phyloP scores from a whole-genome alignment of 176 grass and related monocot species.

The Elaeis guineensis region DNA sequence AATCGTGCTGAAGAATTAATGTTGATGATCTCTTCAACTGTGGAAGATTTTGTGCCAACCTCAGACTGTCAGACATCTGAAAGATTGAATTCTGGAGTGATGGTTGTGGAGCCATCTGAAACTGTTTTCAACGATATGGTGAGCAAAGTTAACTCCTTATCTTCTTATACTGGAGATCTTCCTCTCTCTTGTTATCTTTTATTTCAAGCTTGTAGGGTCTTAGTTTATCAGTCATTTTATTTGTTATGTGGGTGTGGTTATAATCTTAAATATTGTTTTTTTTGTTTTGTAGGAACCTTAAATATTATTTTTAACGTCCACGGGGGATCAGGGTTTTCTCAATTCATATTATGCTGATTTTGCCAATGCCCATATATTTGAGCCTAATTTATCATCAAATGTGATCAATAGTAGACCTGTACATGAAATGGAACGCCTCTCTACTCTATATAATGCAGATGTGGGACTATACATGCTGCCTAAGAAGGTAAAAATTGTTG shows the following conservation, averaged over 20 bases:
- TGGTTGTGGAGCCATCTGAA: conserved; percentile 94
- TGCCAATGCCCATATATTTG: conserved; percentile 79
- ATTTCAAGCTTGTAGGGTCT: not conserved
- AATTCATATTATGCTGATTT: conserved; percentile 97
- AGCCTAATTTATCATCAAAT: conserved; percentile 42
- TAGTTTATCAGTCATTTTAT: too few species aligned
- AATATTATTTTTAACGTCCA: conserved; percentile 9
- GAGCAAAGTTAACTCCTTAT: conserved; percentile 51
- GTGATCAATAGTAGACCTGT: conserved; percentile 45
- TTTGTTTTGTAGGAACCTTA: not conserved
- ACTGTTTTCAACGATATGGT: conserved; percentile 78
- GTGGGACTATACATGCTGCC: conserved; percentile 98
- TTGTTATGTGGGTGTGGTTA: too few species aligned
- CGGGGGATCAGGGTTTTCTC: conserved; percentile 48
- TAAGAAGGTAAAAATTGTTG: conserved; percentile 56
- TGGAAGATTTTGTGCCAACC: conserved; percentile 83
- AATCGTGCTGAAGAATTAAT: conserved; percentile 81
- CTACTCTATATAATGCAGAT: conserved; percentile 94
- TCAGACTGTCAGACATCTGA: conserved; percentile 96
- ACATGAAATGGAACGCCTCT: conserved; percentile 68
- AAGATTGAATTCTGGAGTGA: conserved; percentile 91
- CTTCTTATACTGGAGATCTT: conserved; percentile 86
- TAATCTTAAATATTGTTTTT: too few species aligned
- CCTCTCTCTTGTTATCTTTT: not conserved
- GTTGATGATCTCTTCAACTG: conserved; percentile 88